These are phyloP conservation scores for Penicillium corylophilum DNA, from an alignment of 2,329 filamentous ascomycete genomes.

Conservation along the genomic window DNA sequence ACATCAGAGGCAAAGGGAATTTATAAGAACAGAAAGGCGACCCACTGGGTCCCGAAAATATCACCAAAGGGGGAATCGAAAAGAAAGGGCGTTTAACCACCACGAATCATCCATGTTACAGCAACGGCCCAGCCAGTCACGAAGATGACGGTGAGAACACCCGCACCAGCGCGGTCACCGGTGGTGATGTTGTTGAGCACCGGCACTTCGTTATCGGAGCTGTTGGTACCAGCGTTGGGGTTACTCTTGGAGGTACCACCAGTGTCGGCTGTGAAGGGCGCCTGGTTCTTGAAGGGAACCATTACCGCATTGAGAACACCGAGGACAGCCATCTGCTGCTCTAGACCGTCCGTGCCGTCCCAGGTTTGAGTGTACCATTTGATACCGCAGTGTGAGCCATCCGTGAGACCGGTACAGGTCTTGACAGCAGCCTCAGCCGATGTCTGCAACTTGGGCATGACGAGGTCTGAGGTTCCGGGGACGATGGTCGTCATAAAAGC, in stretches of 20 bases:
- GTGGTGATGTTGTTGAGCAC: slow-evolving; percentile 28
- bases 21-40: slow-evolving; percentile 14
- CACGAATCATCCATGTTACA: slow-evolving; percentile 33
- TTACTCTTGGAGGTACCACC: slow-evolving; percentile 60
- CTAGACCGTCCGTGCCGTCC: slow-evolving; percentile 39
- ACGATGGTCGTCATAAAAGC: slow-evolving; percentile 61
- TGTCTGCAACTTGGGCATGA: slow-evolving; percentile 59
- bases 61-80: neutral
- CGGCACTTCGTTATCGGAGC: slow-evolving; percentile 8
- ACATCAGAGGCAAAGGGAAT: slow-evolving; percentile 6
- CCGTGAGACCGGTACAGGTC: slow-evolving; percentile 60
- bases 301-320: slow-evolving; percentile 36
- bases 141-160: slow-evolving; percentile 34
- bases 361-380: slow-evolving; percentile 42
- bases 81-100: slow-evolving; percentile 14
- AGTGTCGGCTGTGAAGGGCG: slow-evolving; percentile 47
- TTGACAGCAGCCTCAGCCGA: slow-evolving; percentile 62
- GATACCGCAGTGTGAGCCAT: slow-evolving; percentile 57
- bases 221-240: slow-evolving; percentile 40
- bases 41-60: slow-evolving; percentile 8
- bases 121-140: slow-evolving; percentile 27
- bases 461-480: slow-evolving; percentile 55
- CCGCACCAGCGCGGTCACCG: slow-evolving; percentile 39
- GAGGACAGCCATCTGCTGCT: slow-evolving; percentile 44
- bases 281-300: slow-evolving; percentile 28